Evolutionary conservation across 1,284 basidiomycete genomes (phyloP), one percentile per base, ranked within the genome.

Genomic region (Bjerkandera adusta): DNA sequence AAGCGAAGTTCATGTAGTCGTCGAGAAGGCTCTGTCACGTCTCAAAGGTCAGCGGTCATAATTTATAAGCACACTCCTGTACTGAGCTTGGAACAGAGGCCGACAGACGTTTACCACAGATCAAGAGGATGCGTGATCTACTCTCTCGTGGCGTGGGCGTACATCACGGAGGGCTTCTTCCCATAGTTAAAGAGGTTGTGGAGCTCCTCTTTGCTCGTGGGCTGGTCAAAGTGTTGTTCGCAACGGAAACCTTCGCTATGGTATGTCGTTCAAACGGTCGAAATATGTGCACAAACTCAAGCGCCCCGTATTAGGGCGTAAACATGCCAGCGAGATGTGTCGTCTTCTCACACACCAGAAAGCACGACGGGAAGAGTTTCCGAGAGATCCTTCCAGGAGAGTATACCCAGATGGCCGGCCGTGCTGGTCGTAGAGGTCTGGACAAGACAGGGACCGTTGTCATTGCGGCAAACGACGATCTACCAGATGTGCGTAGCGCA

Each of bases 221-320:
- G 18, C 73, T 99, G 30, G 96, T 99, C 50, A 99, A 99, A 68
- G 86, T 98, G 13, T 71, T 99, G 8, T 99, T 99, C 62, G 97
- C 97, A 0, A 99, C 97, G 0, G 97, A 99, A 68, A 99, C 97
- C 0, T 99, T 99, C 65, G 97, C 97, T 0, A 99, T 99, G 97
- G 92, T 92, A 50, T 57, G 25, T 34, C 8, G 6, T 24, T n/a
- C 21, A n/a, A 21, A 20, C 15, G 29, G 20, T 24, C 21, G 20
- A 18, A n/a, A 16, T 13, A 21, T 20, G 15, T 41, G 20, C n/a
- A 20, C 27, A 25, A 15, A 33, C 32, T 33, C 11, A 29, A 35
- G 11, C 39, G 25, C 18, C 48, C 18, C 33, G 35, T 26, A 38
- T 4, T 55, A 96, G 93, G 94, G 94, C 37, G 97, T 99, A 50